Evolutionary conservation across 116 monocot genomes (phyloP), one percentile per base, ranked within the genome.

Genomic region (Papilionanthe hybrid): DNA sequence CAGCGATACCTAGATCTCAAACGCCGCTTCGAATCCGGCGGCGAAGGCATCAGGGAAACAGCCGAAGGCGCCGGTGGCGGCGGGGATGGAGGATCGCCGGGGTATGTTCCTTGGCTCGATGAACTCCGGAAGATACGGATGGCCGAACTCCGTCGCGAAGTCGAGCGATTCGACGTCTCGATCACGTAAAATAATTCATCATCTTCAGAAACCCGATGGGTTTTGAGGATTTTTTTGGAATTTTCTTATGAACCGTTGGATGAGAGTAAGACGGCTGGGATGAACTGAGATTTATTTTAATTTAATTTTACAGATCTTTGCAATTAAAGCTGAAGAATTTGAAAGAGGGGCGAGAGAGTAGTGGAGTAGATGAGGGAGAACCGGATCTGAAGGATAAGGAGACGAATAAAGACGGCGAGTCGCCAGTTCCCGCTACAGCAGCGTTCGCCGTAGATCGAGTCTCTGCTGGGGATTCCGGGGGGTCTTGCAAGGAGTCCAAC

Each of bases 81-180:
- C 19, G 87, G 42, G 0, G 87, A 83, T 3, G 72, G 5, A 44
- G 79, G 42, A 4, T 20, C 83, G 0, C 47, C 78, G 57, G 75
- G 13, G 44, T 81, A 73, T 57, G 82, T 85, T 10, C 86, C 86
- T n/a, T 89, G 89, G 91, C 71, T 94, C 27, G 97, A 97, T n/a
- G 87, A 92, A 49, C 94, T 97, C 74, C 90, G 97, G 27, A 78
- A 78, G 81, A 75, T 91, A 12, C 87, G 94, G 5, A 92, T 94
- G 75, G 94, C 89, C 32, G 94, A 97, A 82, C 92, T 97, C 85
- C 92, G 94, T 49, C 94, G 85, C 15, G 94, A 94, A 81, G 91
- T 97, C 69, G 79, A 94, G 66, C 84, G 84, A 49, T 82, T 75
- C 79, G 97, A 97, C 82, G 82, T 84, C 28, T 94, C 92, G 53